Evolutionary conservation across 257 asterid species (phyloP).

Genomic region (Rhazya stricta): DNA sequence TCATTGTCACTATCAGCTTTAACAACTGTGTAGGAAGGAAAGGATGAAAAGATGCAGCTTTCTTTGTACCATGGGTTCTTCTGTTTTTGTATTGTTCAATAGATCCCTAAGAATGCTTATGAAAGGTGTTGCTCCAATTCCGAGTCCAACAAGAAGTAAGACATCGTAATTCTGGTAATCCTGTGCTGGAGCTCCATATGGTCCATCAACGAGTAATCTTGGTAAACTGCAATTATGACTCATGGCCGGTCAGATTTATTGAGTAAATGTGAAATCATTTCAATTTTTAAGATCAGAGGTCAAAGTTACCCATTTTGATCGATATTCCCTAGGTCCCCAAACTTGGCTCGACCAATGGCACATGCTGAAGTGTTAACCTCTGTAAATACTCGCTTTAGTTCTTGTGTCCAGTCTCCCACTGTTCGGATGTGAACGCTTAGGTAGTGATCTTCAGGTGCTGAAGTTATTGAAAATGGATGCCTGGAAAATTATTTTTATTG

Average conservation of each 20-base stretch:
- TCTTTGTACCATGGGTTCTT: slow-evolving; percentile 49
- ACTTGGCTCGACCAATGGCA: slow-evolving; percentile 63
- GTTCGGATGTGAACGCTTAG: slow-evolving; percentile 82
- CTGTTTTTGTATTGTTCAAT: slow-evolving; percentile 58
- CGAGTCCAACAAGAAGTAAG: slow-evolving; percentile 86
- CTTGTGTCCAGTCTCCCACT: slow-evolving; percentile 61
- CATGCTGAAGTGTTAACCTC: slow-evolving; percentile 47
- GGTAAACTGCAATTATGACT: slow-evolving; percentile 49
- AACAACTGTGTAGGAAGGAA: background rate
- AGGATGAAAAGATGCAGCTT: background rate
- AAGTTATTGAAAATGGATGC: slow-evolving; percentile 97
- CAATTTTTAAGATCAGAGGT: slow-evolving; percentile 6
- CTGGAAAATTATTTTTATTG: slow-evolving; percentile 29
- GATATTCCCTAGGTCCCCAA: slow-evolving; percentile 46
- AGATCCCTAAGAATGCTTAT: slow-evolving; percentile 86
- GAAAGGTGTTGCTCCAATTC: slow-evolving; percentile 94
- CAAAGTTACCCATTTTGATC: slow-evolving; percentile 54
- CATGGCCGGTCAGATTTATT: slow-evolving; percentile 9
- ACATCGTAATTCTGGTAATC: slow-evolving; percentile 81
- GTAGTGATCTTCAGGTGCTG: slow-evolving; percentile 90
- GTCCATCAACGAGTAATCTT: slow-evolving; percentile 79
- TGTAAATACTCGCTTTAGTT: slow-evolving; percentile 61
- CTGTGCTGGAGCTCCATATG: slow-evolving; percentile 95
- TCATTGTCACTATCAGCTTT: background rate
- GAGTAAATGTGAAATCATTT: background rate